phyloP scores from a whole-genome alignment of 305 asterid species.

The Rubia occidens region DNA sequence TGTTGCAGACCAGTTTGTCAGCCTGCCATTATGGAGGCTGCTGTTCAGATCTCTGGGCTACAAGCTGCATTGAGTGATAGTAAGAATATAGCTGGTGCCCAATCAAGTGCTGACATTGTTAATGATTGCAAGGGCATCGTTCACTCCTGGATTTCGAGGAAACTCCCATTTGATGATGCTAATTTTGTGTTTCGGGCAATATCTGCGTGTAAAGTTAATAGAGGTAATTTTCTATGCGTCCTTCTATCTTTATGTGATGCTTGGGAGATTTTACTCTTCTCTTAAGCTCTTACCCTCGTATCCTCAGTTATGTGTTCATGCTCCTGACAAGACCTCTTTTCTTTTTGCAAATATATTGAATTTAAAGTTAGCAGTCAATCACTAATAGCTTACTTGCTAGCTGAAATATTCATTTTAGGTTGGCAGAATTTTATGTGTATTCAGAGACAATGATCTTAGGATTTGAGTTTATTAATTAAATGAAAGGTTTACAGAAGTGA shows the following conservation, averaged over 20 bases:
- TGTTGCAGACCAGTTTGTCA: slow-evolving; percentile 88
- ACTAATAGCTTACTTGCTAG: not conserved
- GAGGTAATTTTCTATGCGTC: slow-evolving; percentile 37
- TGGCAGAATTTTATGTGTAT: not conserved
- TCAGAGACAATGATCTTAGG: not conserved
- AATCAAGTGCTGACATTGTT: slow-evolving; percentile 46
- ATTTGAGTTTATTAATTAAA: not conserved
- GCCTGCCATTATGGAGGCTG: slow-evolving; percentile 83
- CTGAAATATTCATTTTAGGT: not conserved
- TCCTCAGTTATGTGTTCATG: not conserved
- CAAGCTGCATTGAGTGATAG: slow-evolving; percentile 41
- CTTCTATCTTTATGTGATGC: not conserved
- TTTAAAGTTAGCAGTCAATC: not conserved
- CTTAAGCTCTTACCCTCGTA: not conserved
- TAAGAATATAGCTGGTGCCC: slow-evolving; percentile 42
- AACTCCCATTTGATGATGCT: slow-evolving; percentile 64
- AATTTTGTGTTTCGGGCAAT: slow-evolving; percentile 68
- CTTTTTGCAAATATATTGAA: not conserved
- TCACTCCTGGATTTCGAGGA: slow-evolving; percentile 72
- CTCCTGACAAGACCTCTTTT: not conserved
- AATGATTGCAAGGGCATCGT: slow-evolving; percentile 93
- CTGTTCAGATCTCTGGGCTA: slow-evolving; percentile 59
- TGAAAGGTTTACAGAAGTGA: not conserved
- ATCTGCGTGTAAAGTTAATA: slow-evolving; percentile 94
- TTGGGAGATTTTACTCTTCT: not conserved